Percentiles rank a stretch among this genome's conserved stretches.
Evolutionary conservation across 371 early-diverging fungal species (phyloP).

Genomic region (Ordospora pajunii): DNA sequence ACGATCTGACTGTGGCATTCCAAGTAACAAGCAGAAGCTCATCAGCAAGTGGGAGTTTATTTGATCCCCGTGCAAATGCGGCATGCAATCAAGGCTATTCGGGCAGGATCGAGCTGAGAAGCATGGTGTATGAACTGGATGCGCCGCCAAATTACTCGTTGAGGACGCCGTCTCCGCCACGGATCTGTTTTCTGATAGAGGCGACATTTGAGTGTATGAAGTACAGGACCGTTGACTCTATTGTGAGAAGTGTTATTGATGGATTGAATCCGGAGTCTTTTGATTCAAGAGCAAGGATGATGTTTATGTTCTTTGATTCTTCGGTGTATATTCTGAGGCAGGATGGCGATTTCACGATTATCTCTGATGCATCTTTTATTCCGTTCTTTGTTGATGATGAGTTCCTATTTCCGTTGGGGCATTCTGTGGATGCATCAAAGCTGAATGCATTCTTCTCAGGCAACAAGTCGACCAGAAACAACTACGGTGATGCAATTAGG

Average conservation of each 20-base stretch:
- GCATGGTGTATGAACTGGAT: constrained; percentile 50
- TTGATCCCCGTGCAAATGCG: constrained; percentile 48
- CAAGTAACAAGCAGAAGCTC: constrained; percentile 8
- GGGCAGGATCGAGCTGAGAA: constrained; percentile 26
- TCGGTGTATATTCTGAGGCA: constrained; percentile 31
- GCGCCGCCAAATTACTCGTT: constrained; percentile 41
- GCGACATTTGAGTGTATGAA: constrained; percentile 35
- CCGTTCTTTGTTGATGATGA: constrained; percentile 29
- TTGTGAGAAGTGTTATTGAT: constrained; percentile 31
- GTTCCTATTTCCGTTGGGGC: constrained; percentile 27
- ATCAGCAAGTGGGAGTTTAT: not conserved
- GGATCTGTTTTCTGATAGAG: constrained; percentile 52
- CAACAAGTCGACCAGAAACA: constrained; percentile 29
- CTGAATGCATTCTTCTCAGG: constrained; percentile 23
- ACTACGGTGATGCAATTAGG: constrained; percentile 51
- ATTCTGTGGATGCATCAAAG: constrained; percentile 5
- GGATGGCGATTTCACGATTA: constrained; percentile 7
- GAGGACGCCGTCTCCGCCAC: constrained; percentile 28
- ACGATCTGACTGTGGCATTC: constrained; percentile 48
- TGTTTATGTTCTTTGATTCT: constrained; percentile 44
- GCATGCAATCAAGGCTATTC: constrained; percentile 35
- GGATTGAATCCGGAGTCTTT: constrained; percentile 5
- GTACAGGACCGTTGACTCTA: constrained; percentile 2
- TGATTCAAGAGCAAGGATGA: constrained; percentile 32
- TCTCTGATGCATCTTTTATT: constrained; percentile 21